phyloP scores from a whole-genome alignment of 2,329 filamentous ascomycete genomes.

The Alternaria arborescens region DNA sequence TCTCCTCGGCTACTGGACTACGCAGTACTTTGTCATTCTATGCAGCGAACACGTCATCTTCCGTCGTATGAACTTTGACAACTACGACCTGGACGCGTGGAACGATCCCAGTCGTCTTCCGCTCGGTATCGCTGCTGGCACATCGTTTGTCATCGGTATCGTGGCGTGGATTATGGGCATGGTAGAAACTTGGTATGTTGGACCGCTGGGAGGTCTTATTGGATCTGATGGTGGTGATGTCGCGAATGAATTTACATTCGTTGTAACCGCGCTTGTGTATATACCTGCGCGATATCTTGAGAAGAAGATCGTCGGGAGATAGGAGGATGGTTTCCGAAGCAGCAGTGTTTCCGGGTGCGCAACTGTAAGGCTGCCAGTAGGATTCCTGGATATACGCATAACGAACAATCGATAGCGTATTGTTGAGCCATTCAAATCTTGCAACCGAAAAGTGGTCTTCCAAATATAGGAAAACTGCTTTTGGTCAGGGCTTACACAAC shows the following conservation, averaged over 20 bases:
- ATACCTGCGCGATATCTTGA: constrained; percentile 41
- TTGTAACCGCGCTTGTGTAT: constrained; percentile 38
- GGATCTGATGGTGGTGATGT: constrained; percentile 40
- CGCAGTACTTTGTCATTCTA: constrained; percentile 57
- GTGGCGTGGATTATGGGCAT: constrained; percentile 65
- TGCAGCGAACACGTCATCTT: constrained; percentile 58
- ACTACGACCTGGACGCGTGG: constrained; percentile 58
- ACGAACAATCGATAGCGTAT: not conserved
- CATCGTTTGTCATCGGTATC: constrained; percentile 52
- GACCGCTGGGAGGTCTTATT: constrained; percentile 44
- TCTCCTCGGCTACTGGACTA: constrained; percentile 59
- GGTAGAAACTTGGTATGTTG: constrained; percentile 66
- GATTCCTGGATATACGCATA: no score
- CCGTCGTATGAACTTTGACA: constrained; percentile 59
- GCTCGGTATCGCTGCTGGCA: constrained; percentile 52
- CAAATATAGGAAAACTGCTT: not conserved
- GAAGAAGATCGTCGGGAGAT: constrained; percentile 36
- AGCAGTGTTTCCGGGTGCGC: not conserved
- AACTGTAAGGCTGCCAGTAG: not conserved
- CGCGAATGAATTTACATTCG: constrained; percentile 39
- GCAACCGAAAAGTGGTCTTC: not conserved
- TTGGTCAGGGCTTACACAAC: not conserved
- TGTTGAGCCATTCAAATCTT: not conserved
- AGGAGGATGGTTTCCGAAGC: not conserved
- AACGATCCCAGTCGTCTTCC: constrained; percentile 56